Percentiles rank a stretch among this genome's conserved stretches.
Conservation (phyloP, 768 basidiomycete species). For the Neoboletus brunneissimus region DNA sequence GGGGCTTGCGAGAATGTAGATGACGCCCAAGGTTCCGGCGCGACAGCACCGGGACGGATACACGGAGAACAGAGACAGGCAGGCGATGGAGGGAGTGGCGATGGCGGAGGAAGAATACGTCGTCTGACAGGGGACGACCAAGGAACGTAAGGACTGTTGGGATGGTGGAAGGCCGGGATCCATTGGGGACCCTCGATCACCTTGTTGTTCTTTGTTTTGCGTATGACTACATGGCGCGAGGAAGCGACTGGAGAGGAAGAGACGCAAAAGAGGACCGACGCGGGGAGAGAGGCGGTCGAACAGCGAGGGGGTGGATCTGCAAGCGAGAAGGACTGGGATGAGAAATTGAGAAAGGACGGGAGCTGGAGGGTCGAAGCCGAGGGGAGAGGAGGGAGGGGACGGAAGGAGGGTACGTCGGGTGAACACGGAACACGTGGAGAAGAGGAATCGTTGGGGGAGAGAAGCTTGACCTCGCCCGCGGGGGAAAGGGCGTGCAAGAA, state of each 20-base stretch:
- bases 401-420: slow-evolving; percentile 19
- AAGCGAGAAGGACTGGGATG: slow-evolving; percentile 19
- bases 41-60: slow-evolving; percentile 39
- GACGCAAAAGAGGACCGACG: slow-evolving; percentile 16
- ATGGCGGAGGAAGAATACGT: slow-evolving; percentile 39
- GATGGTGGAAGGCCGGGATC: slow-evolving; percentile 43
- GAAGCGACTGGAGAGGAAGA: slow-evolving; percentile 18
- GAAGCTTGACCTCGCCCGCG: slow-evolving; percentile 4
- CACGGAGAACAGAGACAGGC: slow-evolving; percentile 34
- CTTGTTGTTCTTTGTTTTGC: slow-evolving; percentile 21
- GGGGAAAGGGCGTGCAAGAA: slow-evolving; percentile 7
- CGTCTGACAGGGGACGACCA: slow-evolving; percentile 45
- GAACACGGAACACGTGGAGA: slow-evolving; percentile 13
- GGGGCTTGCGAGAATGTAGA: slow-evolving; percentile 18
- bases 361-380: slow-evolving; percentile 39
- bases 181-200: slow-evolving; percentile 30
- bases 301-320: slow-evolving; percentile 6
- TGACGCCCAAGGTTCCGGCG: slow-evolving; percentile 41
- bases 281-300: slow-evolving; percentile 12
- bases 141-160: slow-evolving; percentile 56
- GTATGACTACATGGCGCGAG: slow-evolving; percentile 5
- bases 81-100: slow-evolving; percentile 34
- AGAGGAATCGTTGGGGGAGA: slow-evolving; percentile 11
- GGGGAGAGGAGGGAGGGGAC: slow-evolving; percentile 35
- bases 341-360: slow-evolving; percentile 37